Evolutionary conservation across 129 eudicot genomes (phyloP), one percentile per base, ranked within the genome.

Genomic region (Centella asiatica): DNA sequence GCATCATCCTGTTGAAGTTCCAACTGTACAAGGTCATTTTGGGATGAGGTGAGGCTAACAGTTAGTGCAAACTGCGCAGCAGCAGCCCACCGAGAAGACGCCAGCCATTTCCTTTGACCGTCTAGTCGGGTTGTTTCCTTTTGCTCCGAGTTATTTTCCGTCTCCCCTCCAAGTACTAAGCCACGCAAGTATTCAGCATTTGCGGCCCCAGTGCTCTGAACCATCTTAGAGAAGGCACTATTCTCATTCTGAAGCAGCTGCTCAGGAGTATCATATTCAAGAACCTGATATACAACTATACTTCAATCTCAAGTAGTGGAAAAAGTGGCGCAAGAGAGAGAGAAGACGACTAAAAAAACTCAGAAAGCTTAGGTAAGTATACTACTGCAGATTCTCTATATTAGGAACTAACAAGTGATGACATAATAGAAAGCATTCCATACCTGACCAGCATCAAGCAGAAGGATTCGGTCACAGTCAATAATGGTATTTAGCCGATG

Each of bases 381-480:
- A 1, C 32, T 18, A 15, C 4, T 6, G 24, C 48, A 33, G 5
- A 20, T 33, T 19, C 64, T 6, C 8, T 1, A 23, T 20, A 33
- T 0, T 33, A n/a, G n/a, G n/a, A n/a, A n/a, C n/a, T n/a, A n/a
- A n/a, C n/a, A n/a, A n/a, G n/a, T n/a, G 18, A 4, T 37, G 9
- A 17, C 57, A 37, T 31, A 54, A 25, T 55, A 70, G 22, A 31
- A 67, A 64, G 29, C 36, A 51, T 57, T 22, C 39, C 62, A 39
- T 87, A 87, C 99, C 92, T 76, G 81, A 44, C 99, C 99, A 74
- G 95, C 76, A 73, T 87, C 96, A 60, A 93, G 99, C 53, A 93
- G 74, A 51, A 93, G 88, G 64, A 93, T 77, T 8, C 83, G 74
- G 68, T 93, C 95, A 72, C 92, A 82, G 73, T 93, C 96, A 54